Evolutionary conservation across 106 monocot genomes (phyloP).

Genomic region (Gastrodia elata): DNA sequence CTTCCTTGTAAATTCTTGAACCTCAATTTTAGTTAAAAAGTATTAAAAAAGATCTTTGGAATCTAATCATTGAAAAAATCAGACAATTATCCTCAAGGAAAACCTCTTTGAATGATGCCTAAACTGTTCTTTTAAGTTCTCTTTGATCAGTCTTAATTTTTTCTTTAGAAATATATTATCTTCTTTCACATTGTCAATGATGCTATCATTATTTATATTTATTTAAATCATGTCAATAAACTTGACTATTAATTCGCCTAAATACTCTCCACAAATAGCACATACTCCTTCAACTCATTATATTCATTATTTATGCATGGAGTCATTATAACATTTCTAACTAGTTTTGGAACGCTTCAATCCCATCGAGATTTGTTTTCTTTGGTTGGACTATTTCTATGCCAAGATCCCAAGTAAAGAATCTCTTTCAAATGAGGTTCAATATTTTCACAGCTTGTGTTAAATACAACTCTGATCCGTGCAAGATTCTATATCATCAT

Average conservation of each 20-base stretch:
- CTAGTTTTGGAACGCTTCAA: too few species aligned
- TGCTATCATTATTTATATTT: not conserved
- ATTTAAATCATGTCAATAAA: not conserved
- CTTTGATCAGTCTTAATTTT: not conserved
- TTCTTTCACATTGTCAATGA: too few species aligned
- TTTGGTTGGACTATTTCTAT: too few species aligned
- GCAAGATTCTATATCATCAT: too few species aligned
- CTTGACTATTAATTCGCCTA: too few species aligned
- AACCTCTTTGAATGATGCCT: not conserved
- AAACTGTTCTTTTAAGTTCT: not conserved
- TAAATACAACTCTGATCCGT: too few species aligned
- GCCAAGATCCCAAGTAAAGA: too few species aligned
- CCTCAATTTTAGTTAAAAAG: not conserved
- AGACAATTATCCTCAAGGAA: not conserved
- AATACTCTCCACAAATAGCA: too few species aligned
- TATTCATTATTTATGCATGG: not conserved
- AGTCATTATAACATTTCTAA: not conserved
- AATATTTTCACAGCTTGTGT: too few species aligned
- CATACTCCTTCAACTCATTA: not conserved
- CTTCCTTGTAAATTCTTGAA: not conserved
- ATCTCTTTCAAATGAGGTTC: too few species aligned
- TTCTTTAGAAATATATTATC: too few species aligned
- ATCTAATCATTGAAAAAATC: not conserved
- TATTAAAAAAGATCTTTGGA: not conserved
- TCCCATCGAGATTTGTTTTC: too few species aligned